Percentiles rank a stretch among this genome's conserved stretches.
These are phyloP conservation scores for Phytophthora sp. DNA, from an alignment of 352 stramenopile genomes.

Conservation along the genomic window DNA sequence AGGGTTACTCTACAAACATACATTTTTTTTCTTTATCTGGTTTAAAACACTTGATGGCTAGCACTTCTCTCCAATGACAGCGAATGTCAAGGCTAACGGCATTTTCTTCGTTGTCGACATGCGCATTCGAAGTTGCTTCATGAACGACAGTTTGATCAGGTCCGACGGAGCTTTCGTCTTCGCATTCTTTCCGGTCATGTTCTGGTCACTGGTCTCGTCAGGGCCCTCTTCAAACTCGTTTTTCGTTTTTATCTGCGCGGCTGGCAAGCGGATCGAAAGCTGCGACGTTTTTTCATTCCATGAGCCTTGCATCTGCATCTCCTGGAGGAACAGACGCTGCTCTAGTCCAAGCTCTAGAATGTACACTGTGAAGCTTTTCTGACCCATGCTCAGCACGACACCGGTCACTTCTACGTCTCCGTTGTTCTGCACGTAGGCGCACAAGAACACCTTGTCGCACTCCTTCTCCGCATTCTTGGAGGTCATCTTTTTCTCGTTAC, in stretches of 20 bases:
- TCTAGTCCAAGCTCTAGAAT: conserved; percentile 78
- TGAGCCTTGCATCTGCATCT: conserved; percentile 42
- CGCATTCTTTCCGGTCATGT: background rate
- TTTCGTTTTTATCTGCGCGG: conserved; percentile 5
- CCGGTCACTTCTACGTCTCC: conserved; percentile 66
- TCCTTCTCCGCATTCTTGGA: conserved; percentile 83
- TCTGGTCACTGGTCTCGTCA: conserved; percentile 5
- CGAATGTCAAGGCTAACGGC: conserved; percentile 64
- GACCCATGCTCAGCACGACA: conserved; percentile 73
- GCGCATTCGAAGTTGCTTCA: conserved; percentile 63
- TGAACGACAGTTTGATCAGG: conserved; percentile 55
- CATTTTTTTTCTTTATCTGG: conserved; percentile 7
- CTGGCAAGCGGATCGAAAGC: conserved; percentile 48
- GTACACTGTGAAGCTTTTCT: conserved; percentile 82
- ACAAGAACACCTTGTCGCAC: conserved; percentile 83
- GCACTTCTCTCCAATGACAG: conserved; percentile 47
- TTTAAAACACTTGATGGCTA: background rate
- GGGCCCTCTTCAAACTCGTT: conserved; percentile 7
- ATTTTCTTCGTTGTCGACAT: conserved; percentile 77
- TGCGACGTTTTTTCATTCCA: conserved; percentile 61
- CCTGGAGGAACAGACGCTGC: conserved; percentile 62
- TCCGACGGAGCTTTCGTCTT: conserved; percentile 9
- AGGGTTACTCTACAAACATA: conserved; percentile 36
- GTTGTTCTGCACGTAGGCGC: conserved; percentile 73
- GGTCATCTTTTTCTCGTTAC: conserved; percentile 88